A percentile compares a stretch with the other conserved stretches of the same genome.
Conservation (phyloP, 2,329 filamentous ascomycete genomes). For the Aspergillus aculeatinus region DNA sequence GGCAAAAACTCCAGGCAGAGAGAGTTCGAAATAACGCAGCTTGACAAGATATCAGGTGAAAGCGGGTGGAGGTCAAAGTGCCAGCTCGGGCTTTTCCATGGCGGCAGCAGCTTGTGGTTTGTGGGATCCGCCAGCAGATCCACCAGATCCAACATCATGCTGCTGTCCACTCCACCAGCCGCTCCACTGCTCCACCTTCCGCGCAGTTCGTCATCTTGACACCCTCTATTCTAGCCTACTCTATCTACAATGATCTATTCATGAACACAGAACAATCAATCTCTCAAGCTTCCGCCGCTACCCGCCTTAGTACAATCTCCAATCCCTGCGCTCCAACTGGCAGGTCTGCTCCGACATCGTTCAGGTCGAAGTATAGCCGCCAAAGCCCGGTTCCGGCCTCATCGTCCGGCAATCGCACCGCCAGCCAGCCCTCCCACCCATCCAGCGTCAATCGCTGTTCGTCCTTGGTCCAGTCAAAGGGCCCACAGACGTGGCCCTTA, state of each 20-base stretch:
- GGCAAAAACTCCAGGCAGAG: no score
- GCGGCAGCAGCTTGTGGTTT: no score
- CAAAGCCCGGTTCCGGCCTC: slow-evolving; percentile 20
- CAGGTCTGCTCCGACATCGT: slow-evolving; percentile 26
- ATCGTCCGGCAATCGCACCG: slow-evolving; percentile 23
- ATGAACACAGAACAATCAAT: not conserved
- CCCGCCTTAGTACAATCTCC: slow-evolving; percentile 24
- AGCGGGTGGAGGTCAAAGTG: no score
- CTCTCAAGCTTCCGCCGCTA: slow-evolving; percentile 18
- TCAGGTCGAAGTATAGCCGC: slow-evolving; percentile 27
- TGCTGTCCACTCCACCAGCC: no score
- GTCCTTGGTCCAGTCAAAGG: slow-evolving; percentile 24
- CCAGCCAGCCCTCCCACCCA: slow-evolving; percentile 26
- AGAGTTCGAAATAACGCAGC: no score
- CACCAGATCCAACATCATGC: no score
- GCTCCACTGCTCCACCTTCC: not conserved
- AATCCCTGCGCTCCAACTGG: slow-evolving; percentile 20
- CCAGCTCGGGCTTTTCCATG: no score
- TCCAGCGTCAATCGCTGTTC: slow-evolving; percentile 15
- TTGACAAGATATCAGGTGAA: no score
- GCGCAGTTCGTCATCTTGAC: not conserved
- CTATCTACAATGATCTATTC: not conserved
- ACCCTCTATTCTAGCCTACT: no score
- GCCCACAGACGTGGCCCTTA: slow-evolving; percentile 24
- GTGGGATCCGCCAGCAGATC: no score